Conservation (phyloP, 129 eudicot species). For the Ambrosia trifida region DNA sequence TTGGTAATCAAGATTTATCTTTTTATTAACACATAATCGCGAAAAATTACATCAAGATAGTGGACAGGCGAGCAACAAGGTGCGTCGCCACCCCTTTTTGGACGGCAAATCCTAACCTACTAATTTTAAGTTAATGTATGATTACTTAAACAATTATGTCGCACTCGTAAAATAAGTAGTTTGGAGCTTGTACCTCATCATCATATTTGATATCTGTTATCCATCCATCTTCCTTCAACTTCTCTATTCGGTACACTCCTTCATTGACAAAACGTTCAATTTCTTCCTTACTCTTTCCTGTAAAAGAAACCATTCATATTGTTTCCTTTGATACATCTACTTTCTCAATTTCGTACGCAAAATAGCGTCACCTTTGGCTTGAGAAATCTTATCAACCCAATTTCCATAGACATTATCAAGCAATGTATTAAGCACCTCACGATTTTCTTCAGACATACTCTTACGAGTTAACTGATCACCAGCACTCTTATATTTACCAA, state of each 20-base stretch:
- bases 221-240: constrained; percentile 58
- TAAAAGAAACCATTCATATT: constrained; percentile 14
- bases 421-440: constrained; percentile 88
- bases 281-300: constrained; percentile 81
- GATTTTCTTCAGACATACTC: constrained; percentile 72
- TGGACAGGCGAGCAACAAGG: too few species aligned
- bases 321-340: constrained; percentile 25
- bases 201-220: constrained; percentile 86
- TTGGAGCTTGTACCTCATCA: constrained; percentile 60
- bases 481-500: constrained; percentile 92
- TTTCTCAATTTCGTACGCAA: too few species aligned
- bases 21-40: too few species aligned
- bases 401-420: constrained; percentile 81
- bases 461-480: constrained; percentile 85
- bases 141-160: neutral
- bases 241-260: constrained; percentile 27
- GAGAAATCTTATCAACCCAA: constrained; percentile 78
- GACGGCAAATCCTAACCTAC: too few species aligned
- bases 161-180: neutral
- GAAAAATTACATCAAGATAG: too few species aligned
- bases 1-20: too few species aligned
- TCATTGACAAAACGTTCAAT: constrained; percentile 70
- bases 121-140: too few species aligned
- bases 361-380: constrained; percentile 59
- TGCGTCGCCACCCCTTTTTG: too few species aligned